Conservation (phyloP, 495 filamentous ascomycete species). For the Neurospora africana region DNA sequence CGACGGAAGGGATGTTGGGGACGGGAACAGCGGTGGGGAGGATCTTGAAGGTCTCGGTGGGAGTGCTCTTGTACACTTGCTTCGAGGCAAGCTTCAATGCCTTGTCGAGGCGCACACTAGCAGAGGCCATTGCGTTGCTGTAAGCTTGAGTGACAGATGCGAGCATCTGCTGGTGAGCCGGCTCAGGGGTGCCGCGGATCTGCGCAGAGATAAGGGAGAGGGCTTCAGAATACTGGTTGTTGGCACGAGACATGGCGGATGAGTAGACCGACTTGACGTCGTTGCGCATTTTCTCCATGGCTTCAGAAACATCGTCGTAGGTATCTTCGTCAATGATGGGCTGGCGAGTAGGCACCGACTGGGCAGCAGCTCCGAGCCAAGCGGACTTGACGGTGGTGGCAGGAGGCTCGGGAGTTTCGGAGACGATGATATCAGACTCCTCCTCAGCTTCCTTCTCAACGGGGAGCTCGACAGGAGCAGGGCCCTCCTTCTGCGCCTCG, state of each 20-base stretch:
- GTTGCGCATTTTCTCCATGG: conserved; percentile 51
- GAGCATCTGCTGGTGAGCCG: conserved; percentile 52
- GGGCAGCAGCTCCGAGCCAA: conserved; percentile 35
- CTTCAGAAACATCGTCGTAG: conserved; percentile 45
- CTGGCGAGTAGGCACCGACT: conserved; percentile 30
- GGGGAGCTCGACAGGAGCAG: conserved; percentile 40
- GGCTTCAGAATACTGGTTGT: conserved; percentile 54
- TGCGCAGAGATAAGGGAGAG: conserved; percentile 54
- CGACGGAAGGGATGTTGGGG: conserved; percentile 19
- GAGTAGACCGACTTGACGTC: conserved; percentile 45
- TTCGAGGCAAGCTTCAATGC: conserved; percentile 38
- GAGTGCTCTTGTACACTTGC: conserved; percentile 31
- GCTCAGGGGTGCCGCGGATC: conserved; percentile 53
- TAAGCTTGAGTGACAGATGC: conserved; percentile 60
- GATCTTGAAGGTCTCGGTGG: conserved; percentile 27
- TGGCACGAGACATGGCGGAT: conserved; percentile 48
- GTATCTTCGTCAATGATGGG: conserved; percentile 31
- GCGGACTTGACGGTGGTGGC: conserved; percentile 26
- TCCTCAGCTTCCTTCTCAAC: conserved; percentile 7
- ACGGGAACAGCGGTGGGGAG: conserved; percentile 16
- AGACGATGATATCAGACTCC: conserved; percentile 1
- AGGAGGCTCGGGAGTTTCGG: background rate
- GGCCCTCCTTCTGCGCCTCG: conserved; percentile 37
- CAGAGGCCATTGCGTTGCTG: conserved; percentile 51
- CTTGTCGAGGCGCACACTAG: conserved; percentile 45